Evolutionary conservation across 2,329 filamentous ascomycete genomes (phyloP), one percentile per base, ranked within the genome.

Genomic region (Botrytis hyacinthi): DNA sequence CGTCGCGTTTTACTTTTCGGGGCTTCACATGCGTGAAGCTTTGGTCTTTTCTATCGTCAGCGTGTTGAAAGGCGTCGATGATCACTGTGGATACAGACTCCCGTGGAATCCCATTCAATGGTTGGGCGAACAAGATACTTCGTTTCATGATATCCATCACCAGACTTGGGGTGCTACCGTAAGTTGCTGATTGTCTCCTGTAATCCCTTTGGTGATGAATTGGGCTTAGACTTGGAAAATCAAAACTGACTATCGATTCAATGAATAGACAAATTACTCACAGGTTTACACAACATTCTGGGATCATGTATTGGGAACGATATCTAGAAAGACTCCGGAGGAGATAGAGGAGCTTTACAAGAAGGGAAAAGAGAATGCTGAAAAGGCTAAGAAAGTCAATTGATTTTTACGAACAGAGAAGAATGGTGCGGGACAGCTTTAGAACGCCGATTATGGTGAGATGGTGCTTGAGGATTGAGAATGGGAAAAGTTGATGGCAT

Each of bases 31-130:
- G 68, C 90, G 94, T 71, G 93, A 97, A 81, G 91, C 90, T 78
- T 93, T 97, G 85, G 88, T 89, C 83, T 97, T 97, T 85, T 97
- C 97, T 83, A 91, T 91, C 70, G 88, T 90, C 82, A 94, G 92
- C 48, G 95, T 93, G 26, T 89, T 97, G 86, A 98, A 98, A 86
- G 98, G 95, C 0, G 93, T 98, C 46, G 94, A 97, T 80, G 95
- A 98, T 81, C 95, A 98, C 84, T 97, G 94, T 82, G 95, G 95
- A 77, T 98, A 98, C 81, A 87, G 89, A 20, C 91, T 98, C 76
- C 95, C 95, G 3, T 97, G 92, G 89, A 95, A 98, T 82, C 95
- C 95, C 6, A 44, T 65, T 4, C 69, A 71, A 42, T 65, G 69
- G 59, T 32, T 71, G 26, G 69, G 69, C n/a, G 69, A 71, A 65